A percentile compares a stretch with the other conserved stretches of the same genome.
Evolutionary conservation across 1,139 yeast species (phyloP).

Genomic region (Saccharomyces hybrid): DNA sequence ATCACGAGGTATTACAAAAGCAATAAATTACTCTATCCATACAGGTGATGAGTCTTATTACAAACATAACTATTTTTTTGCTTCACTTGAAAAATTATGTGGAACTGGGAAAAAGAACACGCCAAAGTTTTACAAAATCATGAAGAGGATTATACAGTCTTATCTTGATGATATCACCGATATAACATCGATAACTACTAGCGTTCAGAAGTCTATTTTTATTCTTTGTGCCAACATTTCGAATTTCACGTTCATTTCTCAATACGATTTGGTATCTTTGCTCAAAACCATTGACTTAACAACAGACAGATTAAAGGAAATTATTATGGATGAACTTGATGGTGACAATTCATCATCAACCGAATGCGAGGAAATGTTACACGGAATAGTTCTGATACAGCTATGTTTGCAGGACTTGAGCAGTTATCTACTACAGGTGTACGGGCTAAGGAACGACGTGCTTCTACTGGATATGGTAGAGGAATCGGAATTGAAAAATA

Average conservation of each 20-base stretch:
- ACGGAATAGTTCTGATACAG: conserved; percentile 6
- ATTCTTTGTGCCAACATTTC: conserved; percentile 22
- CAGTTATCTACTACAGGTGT: conserved; percentile 9
- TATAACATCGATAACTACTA: conserved; percentile 1
- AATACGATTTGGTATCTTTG: conserved; percentile 17
- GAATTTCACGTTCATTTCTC: conserved; percentile 15
- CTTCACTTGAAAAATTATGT: conserved; percentile 13
- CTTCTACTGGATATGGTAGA: conserved; percentile 8
- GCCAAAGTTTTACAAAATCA: conserved; percentile 14
- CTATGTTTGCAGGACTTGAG: conserved; percentile 10
- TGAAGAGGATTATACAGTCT: conserved; percentile 13
- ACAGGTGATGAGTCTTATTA: conserved; percentile 13
- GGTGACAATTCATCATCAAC: background rate
- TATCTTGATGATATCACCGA: conserved; percentile 10
- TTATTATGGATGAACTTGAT: conserved; percentile 14
- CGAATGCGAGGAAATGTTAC: background rate
- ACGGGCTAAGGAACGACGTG: conserved; percentile 13
- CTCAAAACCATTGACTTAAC: conserved; percentile 18
- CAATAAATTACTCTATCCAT: conserved; percentile 39
- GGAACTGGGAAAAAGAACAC: conserved; percentile 15
- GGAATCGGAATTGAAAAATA: conserved; percentile 13
- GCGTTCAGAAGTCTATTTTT: conserved; percentile 9
- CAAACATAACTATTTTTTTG: conserved; percentile 19
- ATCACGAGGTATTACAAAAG: conserved; percentile 54
- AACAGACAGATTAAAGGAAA: conserved; percentile 23